A percentile compares a stretch with the other conserved stretches of the same genome.
phyloP scores from a whole-genome alignment of 2,329 filamentous ascomycete species.

The Knufia fluminis region DNA sequence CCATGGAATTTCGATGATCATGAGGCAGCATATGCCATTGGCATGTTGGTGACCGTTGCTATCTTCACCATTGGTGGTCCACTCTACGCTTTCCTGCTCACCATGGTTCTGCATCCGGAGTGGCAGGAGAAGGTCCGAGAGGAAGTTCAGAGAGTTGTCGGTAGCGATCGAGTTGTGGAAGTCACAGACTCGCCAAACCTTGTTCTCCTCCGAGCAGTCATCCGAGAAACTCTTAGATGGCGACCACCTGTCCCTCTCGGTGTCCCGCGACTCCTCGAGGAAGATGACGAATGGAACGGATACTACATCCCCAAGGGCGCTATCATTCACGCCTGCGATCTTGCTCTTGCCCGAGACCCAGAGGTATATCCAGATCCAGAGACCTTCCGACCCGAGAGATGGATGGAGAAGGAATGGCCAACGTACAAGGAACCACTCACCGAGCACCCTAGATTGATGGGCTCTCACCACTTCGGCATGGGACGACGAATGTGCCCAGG shows the following conservation, averaged over 20 bases:
- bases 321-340: slow-evolving; percentile 35
- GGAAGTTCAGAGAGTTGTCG: slow-evolving; percentile 38
- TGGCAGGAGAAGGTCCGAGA: slow-evolving; percentile 39
- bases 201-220: slow-evolving; percentile 32
- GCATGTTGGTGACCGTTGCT: slow-evolving; percentile 23
- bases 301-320: slow-evolving; percentile 44
- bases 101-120: slow-evolving; percentile 42
- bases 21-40: slow-evolving; percentile 24
- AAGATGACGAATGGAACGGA: slow-evolving; percentile 42
- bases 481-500: slow-evolving; percentile 26
- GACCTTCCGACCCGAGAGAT: slow-evolving; percentile 24
- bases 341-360: slow-evolving; percentile 25
- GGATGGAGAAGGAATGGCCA: slow-evolving; percentile 25
- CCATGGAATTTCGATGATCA: slow-evolving; percentile 22
- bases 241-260: slow-evolving; percentile 41
- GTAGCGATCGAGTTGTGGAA: slow-evolving; percentile 33
- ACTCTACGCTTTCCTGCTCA: slow-evolving; percentile 26
- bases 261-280: slow-evolving; percentile 43
- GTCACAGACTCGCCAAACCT: slow-evolving; percentile 32
- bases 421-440: slow-evolving; percentile 26
- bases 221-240: slow-evolving; percentile 39
- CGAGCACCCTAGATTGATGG: slow-evolving; percentile 24
- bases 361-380: slow-evolving; percentile 25
- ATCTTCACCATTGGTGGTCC: slow-evolving; percentile 25
- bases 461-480: slow-evolving; percentile 25